A percentile compares a stretch with the other conserved stretches of the same genome.
Conservation (phyloP, 23 red algal species). For the Gracilaria domingensis region DNA sequence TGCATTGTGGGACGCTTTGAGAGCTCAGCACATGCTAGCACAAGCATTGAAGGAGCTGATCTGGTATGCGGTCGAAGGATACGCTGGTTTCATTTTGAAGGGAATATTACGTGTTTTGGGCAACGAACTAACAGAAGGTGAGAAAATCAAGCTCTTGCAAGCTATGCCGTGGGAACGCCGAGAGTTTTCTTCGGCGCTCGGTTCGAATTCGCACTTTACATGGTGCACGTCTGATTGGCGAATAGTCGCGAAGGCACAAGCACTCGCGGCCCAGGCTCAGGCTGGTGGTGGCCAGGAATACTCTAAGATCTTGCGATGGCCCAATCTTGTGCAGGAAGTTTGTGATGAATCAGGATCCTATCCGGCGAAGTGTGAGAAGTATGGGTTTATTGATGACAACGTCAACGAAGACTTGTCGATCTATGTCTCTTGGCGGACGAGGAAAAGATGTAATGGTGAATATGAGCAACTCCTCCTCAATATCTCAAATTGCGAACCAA, state of each 20-base stretch:
- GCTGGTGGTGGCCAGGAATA: conserved; percentile 22
- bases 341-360: neutral
- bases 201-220: neutral
- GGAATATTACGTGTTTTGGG: conserved; percentile 10
- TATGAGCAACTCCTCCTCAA: neutral
- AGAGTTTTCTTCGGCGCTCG: neutral
- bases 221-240: conserved; percentile 17
- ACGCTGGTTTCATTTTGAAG: neutral
- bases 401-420: neutral
- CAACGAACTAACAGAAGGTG: conserved; percentile 8
- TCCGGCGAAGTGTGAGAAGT: neutral
- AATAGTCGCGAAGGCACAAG: conserved; percentile 6
- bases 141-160: neutral
- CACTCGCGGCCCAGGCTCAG: neutral
- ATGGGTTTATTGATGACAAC: neutral
- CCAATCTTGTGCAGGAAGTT: neutral
- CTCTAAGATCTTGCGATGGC: neutral
- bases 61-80: neutral
- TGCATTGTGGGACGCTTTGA: conserved; percentile 21
- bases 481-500: neutral
- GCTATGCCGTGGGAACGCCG: conserved; percentile 19
- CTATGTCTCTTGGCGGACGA: neutral
- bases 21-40: conserved; percentile 5
- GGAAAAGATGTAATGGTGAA: neutral
- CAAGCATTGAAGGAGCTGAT: conserved; percentile 6